Evolutionary conservation across 306 rosid species (phyloP).

Genomic region (Corylus americana): DNA sequence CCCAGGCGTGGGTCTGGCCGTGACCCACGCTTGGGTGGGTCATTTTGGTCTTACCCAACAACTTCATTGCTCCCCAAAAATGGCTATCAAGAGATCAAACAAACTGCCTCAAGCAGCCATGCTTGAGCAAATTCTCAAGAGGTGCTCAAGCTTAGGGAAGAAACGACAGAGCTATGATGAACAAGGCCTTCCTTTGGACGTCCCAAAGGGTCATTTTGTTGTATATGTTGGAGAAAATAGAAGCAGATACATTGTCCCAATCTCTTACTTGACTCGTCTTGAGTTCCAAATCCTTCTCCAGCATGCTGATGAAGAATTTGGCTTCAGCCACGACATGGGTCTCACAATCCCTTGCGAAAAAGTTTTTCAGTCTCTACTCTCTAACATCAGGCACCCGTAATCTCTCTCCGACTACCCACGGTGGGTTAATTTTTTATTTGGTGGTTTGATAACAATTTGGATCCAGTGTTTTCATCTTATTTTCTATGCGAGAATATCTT

Average conservation of each 20-base stretch:
- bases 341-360: constrained; percentile 92
- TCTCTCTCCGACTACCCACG: no score
- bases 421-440: no score
- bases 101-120: constrained; percentile 61
- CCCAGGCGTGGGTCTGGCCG: no score
- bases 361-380: constrained; percentile 54
- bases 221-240: constrained; percentile 91
- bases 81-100: constrained; percentile 66
- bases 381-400: no score
- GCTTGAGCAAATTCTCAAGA: constrained; percentile 76
- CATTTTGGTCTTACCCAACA: neutral
- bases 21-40: no score
- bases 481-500: no score
- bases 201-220: constrained; percentile 92
- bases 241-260: constrained; percentile 80
- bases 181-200: constrained; percentile 61
- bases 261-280: constrained; percentile 64
- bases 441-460: no score
- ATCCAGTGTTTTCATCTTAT: no score
- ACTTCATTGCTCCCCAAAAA: constrained; percentile 13
- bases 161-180: constrained; percentile 55
- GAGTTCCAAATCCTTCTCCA: constrained; percentile 80
- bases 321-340: constrained; percentile 83
- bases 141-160: constrained; percentile 80
- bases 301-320: constrained; percentile 90